phyloP scores from a whole-genome alignment of 2,329 filamentous ascomycete genomes.

The Rhynchosporium agropyri region DNA sequence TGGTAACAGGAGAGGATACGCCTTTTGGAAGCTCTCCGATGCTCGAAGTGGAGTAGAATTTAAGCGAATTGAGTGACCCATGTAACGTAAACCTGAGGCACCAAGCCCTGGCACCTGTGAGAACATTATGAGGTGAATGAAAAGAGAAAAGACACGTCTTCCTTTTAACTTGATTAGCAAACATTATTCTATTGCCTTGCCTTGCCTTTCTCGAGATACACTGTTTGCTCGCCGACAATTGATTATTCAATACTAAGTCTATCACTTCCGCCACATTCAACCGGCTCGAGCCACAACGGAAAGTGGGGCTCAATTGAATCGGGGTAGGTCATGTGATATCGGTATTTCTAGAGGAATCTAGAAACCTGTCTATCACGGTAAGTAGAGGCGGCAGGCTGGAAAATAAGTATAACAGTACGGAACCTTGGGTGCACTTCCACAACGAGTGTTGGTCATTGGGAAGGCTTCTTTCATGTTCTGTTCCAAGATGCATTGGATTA shows the following conservation, averaged over 20 bases:
- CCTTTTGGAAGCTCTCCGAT: slow-evolving; percentile 12
- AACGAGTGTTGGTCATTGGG: too few relatives aligned
- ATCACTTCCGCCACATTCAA: slow-evolving; percentile 1
- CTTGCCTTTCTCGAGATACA: not conserved
- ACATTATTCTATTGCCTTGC: too few relatives aligned
- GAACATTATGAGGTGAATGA: not conserved
- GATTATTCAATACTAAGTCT: not conserved
- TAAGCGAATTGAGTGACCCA: slow-evolving; percentile 5
- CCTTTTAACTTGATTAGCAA: not conserved
- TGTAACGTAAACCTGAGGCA: slow-evolving; percentile 10
- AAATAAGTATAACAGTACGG: too few relatives aligned
- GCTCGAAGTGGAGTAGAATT: slow-evolving; percentile 14
- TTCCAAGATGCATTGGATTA: not conserved
- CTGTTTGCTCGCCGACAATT: slow-evolving; percentile 1
- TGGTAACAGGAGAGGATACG: slow-evolving; percentile 8
- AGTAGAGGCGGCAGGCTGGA: not conserved
- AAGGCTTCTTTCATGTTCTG: not conserved
- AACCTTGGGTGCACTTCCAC: too few relatives aligned
- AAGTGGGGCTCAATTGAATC: not conserved
- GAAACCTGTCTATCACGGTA: not conserved
- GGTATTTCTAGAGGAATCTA: not conserved
- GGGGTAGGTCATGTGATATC: slow-evolving; percentile 6
- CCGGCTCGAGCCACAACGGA: slow-evolving; percentile 10
- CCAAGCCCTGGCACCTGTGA: not conserved
- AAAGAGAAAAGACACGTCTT: not conserved